These are phyloP conservation scores for Elasticomyces elasticus DNA, from an alignment of 495 filamentous ascomycete species.

Conservation along the genomic window DNA sequence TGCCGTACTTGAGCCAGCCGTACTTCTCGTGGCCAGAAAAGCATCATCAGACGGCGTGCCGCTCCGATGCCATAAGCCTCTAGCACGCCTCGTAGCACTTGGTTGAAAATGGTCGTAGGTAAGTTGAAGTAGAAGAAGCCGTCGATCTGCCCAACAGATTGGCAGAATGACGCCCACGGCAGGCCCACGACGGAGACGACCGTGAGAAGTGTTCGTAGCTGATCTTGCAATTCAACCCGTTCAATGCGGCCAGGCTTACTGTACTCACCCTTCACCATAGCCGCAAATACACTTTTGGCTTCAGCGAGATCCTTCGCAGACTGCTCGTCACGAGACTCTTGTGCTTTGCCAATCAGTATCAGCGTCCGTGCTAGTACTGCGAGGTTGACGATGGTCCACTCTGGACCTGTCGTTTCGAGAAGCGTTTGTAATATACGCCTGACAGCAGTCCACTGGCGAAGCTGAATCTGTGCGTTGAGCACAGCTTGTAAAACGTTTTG, in stretches of 20 bases:
- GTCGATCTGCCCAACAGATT: not conserved
- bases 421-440: conserved; percentile 35
- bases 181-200: conserved; percentile 1
- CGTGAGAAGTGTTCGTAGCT: not conserved
- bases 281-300: not conserved
- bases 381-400: conserved; percentile 19
- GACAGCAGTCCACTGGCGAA: conserved; percentile 41
- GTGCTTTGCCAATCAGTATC: not conserved
- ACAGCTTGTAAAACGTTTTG: conserved; percentile 40
- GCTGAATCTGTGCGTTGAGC: conserved; percentile 40
- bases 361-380: conserved; percentile 23
- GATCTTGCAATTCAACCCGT: not conserved
- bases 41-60: conserved; percentile 35
- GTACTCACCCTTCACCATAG: not conserved
- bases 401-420: conserved; percentile 27
- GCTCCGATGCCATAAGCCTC: conserved; percentile 36
- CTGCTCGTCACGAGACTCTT: not conserved
- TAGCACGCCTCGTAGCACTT: conserved; percentile 40
- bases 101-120: conserved; percentile 35
- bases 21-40: conserved; percentile 32
- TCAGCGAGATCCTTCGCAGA: not conserved
- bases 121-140: conserved; percentile 4
- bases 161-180: conserved; percentile 13
- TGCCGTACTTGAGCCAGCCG: conserved; percentile 10
- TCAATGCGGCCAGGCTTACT: not conserved